Percentiles rank a stretch among this genome's conserved stretches.
These are phyloP conservation scores for Austroboletus olivaceoglutinosus DNA, from an alignment of 1,284 basidiomycete species.

Conservation along the genomic window DNA sequence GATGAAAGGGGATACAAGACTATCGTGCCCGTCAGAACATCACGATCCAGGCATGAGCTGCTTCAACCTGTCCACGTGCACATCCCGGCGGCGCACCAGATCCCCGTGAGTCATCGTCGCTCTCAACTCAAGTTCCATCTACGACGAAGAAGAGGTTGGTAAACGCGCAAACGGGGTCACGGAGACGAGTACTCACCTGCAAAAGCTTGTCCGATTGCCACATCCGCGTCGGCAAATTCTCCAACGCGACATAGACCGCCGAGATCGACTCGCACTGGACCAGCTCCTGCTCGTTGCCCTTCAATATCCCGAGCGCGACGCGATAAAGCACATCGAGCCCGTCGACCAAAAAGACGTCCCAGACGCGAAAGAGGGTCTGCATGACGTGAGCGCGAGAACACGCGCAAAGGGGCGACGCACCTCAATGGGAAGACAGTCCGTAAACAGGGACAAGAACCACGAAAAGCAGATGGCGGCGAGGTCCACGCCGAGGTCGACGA, in stretches of 20 bases:
- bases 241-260: constrained; percentile 82
- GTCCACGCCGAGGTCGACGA: constrained; percentile 82
- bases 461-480: constrained; percentile 95
- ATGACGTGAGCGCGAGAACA: neutral
- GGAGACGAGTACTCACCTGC: constrained; percentile 68
- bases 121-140: constrained; percentile 73
- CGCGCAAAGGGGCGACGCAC: constrained; percentile 41
- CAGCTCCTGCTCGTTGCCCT: constrained; percentile 80
- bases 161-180: no score
- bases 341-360: constrained; percentile 96
- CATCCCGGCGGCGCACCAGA: constrained; percentile 62
- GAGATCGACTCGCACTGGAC: constrained; percentile 80
- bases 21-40: neutral
- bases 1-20: no score
- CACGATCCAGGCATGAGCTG: constrained; percentile 37
- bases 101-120: constrained; percentile 65
- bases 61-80: constrained; percentile 52
- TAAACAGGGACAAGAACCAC: constrained; percentile 97
- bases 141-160: no score
- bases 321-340: constrained; percentile 93
- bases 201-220: constrained; percentile 91
- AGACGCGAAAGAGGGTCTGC: constrained; percentile 84
- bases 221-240: constrained; percentile 85
- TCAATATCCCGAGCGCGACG: constrained; percentile 83
- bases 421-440: constrained; percentile 95